phyloP scores from a whole-genome alignment of 1,284 basidiomycete species.

The Peniophora sp. region DNA sequence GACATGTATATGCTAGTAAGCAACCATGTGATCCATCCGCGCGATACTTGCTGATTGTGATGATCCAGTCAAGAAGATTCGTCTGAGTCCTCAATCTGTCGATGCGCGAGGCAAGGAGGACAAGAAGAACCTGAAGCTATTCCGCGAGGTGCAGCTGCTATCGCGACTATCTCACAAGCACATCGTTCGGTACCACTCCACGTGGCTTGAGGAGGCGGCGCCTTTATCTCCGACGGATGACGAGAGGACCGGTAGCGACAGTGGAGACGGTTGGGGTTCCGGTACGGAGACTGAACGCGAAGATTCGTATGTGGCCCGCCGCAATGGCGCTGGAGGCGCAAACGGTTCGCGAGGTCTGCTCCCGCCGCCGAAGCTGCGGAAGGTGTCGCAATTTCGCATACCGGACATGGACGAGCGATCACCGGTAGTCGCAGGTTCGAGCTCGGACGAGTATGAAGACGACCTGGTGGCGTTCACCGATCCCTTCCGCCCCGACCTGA shows the following conservation, averaged over 20 bases:
- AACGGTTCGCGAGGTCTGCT: too few species aligned
- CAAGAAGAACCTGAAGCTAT: slow-evolving; percentile 83
- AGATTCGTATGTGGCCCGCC: too few species aligned
- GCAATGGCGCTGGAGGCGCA: too few species aligned
- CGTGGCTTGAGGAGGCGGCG: slow-evolving; percentile 71
- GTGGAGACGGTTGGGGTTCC: slow-evolving; percentile 19
- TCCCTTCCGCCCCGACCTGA: slow-evolving; percentile 50
- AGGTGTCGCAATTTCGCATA: too few species aligned
- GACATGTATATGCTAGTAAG: slow-evolving; percentile 62
- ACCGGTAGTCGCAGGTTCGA: too few species aligned
- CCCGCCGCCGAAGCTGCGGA: too few species aligned
- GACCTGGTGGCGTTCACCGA: slow-evolving; percentile 10
- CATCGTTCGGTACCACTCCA: slow-evolving; percentile 87
- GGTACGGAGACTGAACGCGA: slow-evolving; percentile 9
- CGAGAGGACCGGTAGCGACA: slow-evolving; percentile 25
- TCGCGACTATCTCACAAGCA: slow-evolving; percentile 83
- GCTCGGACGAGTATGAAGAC: too few species aligned
- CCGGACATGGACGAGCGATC: too few species aligned
- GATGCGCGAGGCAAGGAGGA: slow-evolving; percentile 33
- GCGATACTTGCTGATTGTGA: slow-evolving; percentile 1
- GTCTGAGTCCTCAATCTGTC: slow-evolving; percentile 29
- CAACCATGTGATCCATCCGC: slow-evolving; percentile 5
- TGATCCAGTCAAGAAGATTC: slow-evolving; percentile 78
- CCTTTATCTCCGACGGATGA: slow-evolving; percentile 31
- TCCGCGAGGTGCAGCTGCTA: slow-evolving; percentile 87